These are phyloP conservation scores for Maudiozyma saulgeensis DNA, from an alignment of 805 yeast species.

Conservation along the genomic window DNA sequence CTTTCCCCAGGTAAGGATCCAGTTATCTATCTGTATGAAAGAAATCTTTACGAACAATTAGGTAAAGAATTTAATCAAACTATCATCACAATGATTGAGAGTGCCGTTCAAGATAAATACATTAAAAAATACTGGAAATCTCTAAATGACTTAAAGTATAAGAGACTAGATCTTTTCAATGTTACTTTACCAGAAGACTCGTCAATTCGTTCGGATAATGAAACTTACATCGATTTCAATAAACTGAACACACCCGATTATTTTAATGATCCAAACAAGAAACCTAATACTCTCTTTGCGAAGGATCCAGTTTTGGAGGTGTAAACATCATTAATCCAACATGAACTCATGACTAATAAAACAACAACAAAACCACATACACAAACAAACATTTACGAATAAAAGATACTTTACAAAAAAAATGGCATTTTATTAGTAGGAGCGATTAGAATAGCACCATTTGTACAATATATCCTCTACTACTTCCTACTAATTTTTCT, in stretches of 20 bases:
- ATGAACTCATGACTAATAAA: too few relatives aligned
- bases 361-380: too few relatives aligned
- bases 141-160: constrained; percentile 6
- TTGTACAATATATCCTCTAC: too few relatives aligned
- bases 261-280: background rate
- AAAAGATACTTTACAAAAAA: too few relatives aligned
- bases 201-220: background rate
- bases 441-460: too few relatives aligned
- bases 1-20: constrained; percentile 16
- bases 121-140: constrained; percentile 9
- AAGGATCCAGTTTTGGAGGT: constrained; percentile 1
- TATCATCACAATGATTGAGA: constrained; percentile 1
- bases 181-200: background rate
- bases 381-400: too few relatives aligned
- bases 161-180: constrained; percentile 8
- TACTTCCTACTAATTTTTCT: too few relatives aligned
- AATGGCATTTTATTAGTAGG: too few relatives aligned
- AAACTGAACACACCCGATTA: constrained; percentile 3
- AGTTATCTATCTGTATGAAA: constrained; percentile 11
- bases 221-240: constrained; percentile 5
- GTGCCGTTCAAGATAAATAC: constrained; percentile 5
- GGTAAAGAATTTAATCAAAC: constrained; percentile 4
- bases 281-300: constrained; percentile 1
- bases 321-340: background rate
- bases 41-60: constrained; percentile 1